These are phyloP conservation scores for Boletus reticuloceps DNA, from an alignment of 768 basidiomycete genomes.

Conservation along the genomic window DNA sequence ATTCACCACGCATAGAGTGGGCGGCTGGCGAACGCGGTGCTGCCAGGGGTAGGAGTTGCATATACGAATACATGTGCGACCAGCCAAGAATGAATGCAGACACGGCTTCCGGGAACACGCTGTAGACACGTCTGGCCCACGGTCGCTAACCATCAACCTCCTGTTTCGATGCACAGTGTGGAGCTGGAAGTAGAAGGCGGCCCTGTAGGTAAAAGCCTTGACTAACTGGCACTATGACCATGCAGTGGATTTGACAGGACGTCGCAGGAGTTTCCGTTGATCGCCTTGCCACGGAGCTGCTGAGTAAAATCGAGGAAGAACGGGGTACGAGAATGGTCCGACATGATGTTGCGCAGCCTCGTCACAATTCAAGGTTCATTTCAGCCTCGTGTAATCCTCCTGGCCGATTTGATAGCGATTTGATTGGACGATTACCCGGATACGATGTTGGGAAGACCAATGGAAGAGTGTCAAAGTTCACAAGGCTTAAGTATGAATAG, in stretches of 20 bases:
- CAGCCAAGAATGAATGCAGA: slow-evolving; percentile 14
- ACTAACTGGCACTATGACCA: not conserved
- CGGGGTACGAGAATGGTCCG: not conserved
- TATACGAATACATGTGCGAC: slow-evolving; percentile 11
- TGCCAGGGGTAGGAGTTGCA: slow-evolving; percentile 15
- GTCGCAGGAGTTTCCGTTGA: not conserved
- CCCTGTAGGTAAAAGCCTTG: not conserved
- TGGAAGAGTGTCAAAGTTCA: too few relatives aligned
- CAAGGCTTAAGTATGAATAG: too few relatives aligned
- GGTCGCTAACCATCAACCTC: not conserved
- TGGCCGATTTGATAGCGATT: slow-evolving; percentile 11
- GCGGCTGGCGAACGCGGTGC: slow-evolving; percentile 15
- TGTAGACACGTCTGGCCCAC: slow-evolving; percentile 4
- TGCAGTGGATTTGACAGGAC: not conserved
- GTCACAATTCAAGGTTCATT: not conserved
- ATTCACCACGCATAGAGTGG: slow-evolving; percentile 5
- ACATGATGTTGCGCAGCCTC: slow-evolving; percentile 14
- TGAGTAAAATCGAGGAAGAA: slow-evolving; percentile 3
- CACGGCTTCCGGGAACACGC: slow-evolving; percentile 11
- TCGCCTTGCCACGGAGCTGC: not conserved
- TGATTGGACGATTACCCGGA: not conserved
- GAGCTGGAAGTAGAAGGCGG: not conserved
- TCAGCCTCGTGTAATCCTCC: slow-evolving; percentile 25
- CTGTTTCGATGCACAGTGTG: not conserved
- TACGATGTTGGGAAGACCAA: too few relatives aligned